Evolutionary conservation across 2,329 filamentous ascomycete species (phyloP), one percentile per base, ranked within the genome.

Genomic region (Mollisia scopiformis): DNA sequence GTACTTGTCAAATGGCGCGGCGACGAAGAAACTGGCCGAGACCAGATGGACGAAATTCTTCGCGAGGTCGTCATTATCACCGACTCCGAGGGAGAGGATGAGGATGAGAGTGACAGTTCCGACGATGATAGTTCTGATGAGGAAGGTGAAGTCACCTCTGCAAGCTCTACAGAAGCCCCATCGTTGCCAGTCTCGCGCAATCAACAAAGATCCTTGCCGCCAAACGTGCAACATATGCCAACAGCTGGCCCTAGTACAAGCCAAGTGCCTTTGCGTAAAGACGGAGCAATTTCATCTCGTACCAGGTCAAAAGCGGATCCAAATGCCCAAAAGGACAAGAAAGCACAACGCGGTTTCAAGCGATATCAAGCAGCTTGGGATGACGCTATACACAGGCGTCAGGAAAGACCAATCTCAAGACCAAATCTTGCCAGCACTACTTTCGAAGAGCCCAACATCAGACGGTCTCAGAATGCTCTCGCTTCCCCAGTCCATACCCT

Each of bases 1-100:
- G 78, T 86, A 56, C 82, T 89, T 73, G 83, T 88, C 78, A 88
- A 88, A 82, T 89, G 87, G 87, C 86, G 87, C 76, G 87, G 87
- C 58, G 87, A 89, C 67, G 87, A 89, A 72, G 87, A 89, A 72
- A 88, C 83, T 19, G 87, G 87, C 27, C 83, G 86, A 52, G 86
- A 89, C 68, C 84, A 88, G 71, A 79, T 89, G 16, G 86, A 89
- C 61, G 86, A 89, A 70, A 88, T 89, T 59, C 77, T 89, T 33
- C 80, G 84, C 54, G 87, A 89, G 73, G 84, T 89, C 11, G 84
- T 89, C 56, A 82, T 88, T 68, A 87, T 89, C 47, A 71, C 70
- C n/a, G 73, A 75, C 55, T 74, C 73, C 0, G 73, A 75, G 54
- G 66, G 68, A 21, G 60, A 62, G n/a, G 54, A 61, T 23, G 65